Evolutionary conservation across 768 basidiomycete species (phyloP), one percentile per base, ranked within the genome.

Genomic region (Phaeotremella fagi): DNA sequence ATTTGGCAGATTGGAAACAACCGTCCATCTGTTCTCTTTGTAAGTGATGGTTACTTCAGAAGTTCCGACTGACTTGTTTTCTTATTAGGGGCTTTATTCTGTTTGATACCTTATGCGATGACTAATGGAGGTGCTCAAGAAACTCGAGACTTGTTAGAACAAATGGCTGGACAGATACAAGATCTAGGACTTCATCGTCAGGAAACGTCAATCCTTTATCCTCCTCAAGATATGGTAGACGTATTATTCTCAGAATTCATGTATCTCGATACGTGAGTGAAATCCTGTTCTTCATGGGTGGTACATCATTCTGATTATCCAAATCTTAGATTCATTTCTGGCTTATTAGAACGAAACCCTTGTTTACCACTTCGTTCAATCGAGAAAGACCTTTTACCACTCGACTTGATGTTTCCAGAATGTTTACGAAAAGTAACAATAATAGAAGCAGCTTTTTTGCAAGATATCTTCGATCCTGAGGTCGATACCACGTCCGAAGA

Each of bases 211-310:
- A 15, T 24, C n/a, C 45, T 58, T n/a, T 58, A 58, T 25, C 29
- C 57, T 3, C 15, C 45, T 4, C 47, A 52, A 24, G 57, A 58
- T 31, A 33, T 53, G 51, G 46, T 52, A 11, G 51, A 28, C n/a
- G 18, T 37, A 12, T 24, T 58, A 28, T 35, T 58, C 28, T 15
- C 28, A 23, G 31, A 45, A 6, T 53, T 45, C 31, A 25, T 25
- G 23, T 58, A 58, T 38, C 18, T n/a, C 18, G 51, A 58, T 23
- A 53, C 57, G 57, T 58, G n/a, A 35, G 57, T 52, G 24, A 22
- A 11, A 14, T 16, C 22, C 4, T 29, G 20, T 31, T 14, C 23
- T 5, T n/a, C 5, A 20, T 43, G 6, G 15, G 25, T 3, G 1
- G 12, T 3, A 1, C 33, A 26, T 2, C 22, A 4, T 3, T n/a